Conservation (phyloP, 257 asterid species). For the Gentiana dahurica region DNA sequence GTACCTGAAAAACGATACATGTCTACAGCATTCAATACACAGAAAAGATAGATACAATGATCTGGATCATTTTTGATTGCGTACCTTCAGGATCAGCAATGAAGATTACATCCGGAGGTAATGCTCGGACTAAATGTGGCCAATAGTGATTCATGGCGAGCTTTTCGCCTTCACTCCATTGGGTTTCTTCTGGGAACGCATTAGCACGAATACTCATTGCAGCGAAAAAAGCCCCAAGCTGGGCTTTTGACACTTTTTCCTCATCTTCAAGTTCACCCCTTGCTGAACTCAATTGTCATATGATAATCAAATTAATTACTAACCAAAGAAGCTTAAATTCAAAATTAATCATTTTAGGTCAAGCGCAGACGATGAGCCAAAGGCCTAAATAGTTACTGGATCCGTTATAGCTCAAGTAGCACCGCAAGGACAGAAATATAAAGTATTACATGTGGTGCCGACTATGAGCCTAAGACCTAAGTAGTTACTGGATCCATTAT, state of each 20-base stretch:
- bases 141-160: constrained; percentile 71
- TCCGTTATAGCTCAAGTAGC: too few relatives aligned
- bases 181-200: constrained; percentile 85
- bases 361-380: too few relatives aligned
- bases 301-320: neutral
- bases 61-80: neutral
- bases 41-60: too few relatives aligned
- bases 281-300: constrained; percentile 27
- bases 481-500: too few relatives aligned
- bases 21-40: too few relatives aligned
- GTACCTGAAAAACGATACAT: constrained; percentile 27
- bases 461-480: too few relatives aligned
- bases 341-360: too few relatives aligned
- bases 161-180: constrained; percentile 97
- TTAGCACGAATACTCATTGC: constrained; percentile 95
- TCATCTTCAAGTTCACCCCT: constrained; percentile 75
- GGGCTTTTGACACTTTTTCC: constrained; percentile 70
- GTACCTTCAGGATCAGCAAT: constrained; percentile 95
- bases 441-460: too few relatives aligned
- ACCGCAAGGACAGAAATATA: too few relatives aligned
- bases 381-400: too few relatives aligned
- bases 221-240: constrained; percentile 86
- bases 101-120: constrained; percentile 74
- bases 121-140: constrained; percentile 64
- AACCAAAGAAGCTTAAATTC: too few relatives aligned